These are phyloP conservation scores for Alternaria conjuncta DNA, from an alignment of 2,329 filamentous ascomycete genomes.

Conservation along the genomic window DNA sequence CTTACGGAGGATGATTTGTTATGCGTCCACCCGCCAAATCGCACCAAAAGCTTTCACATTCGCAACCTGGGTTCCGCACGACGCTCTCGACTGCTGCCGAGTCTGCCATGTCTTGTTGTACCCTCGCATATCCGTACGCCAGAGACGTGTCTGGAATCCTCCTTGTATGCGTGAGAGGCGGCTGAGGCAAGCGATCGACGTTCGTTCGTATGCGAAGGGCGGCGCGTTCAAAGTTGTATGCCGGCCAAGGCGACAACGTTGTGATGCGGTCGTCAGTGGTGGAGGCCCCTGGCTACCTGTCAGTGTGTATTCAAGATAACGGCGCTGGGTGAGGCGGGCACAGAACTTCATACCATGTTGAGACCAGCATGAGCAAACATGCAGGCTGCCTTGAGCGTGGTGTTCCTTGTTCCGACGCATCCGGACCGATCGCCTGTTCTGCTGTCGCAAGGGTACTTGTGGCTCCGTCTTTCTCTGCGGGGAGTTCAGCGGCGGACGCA, in stretches of 20 bases:
- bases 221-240: neutral
- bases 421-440: neutral
- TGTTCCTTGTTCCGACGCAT: neutral
- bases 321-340: neutral
- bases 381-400: neutral
- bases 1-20: neutral
- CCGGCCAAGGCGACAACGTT: neutral
- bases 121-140: neutral
- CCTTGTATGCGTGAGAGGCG: neutral
- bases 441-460: neutral
- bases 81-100: neutral
- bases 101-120: neutral
- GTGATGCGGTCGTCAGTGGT: neutral
- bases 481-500: neutral
- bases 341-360: neutral
- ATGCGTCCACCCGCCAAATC: neutral
- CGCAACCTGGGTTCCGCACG: neutral
- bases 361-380: neutral
- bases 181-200: neutral
- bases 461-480: no score
- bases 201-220: neutral
- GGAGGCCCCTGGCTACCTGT: neutral
- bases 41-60: neutral
- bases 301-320: neutral
- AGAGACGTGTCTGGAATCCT: neutral